Percentiles rank a stretch among this genome's conserved stretches.
phyloP scores from a whole-genome alignment of 768 basidiomycete species.

The Mycena haematopus region DNA sequence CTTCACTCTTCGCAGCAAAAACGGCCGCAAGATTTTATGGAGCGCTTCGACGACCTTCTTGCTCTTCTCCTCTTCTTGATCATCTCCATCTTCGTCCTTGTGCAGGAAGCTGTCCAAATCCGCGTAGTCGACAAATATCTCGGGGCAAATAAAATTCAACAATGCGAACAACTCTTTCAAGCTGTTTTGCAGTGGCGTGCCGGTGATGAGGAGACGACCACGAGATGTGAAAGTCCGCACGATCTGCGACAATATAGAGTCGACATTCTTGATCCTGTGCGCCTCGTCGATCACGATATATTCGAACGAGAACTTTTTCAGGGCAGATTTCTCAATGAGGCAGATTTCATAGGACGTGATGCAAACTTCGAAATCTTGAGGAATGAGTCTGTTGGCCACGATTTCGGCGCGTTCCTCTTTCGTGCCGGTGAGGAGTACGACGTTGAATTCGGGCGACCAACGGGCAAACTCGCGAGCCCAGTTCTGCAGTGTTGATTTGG shows the following conservation, averaged over 20 bases:
- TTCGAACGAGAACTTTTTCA: conserved; percentile 96
- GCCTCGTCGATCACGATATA: conserved; percentile 99
- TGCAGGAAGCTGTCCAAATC: conserved; percentile 95
- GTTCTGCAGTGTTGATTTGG: conserved; percentile 98
- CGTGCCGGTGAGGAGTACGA: conserved; percentile 81
- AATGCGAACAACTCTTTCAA: conserved; percentile 93
- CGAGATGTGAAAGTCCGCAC: conserved; percentile 89
- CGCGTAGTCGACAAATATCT: conserved; percentile 89
- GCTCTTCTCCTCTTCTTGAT: conserved; percentile 81
- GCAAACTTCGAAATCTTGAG: conserved; percentile 91
- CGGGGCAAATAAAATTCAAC: conserved; percentile 95
- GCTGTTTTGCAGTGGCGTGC: conserved; percentile 96
- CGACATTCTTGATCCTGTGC: conserved; percentile 98
- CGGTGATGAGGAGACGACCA: conserved; percentile 92
- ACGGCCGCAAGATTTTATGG: conserved; percentile 95
- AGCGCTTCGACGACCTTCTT: conserved; percentile 95
- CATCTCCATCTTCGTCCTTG: conserved; percentile 74
- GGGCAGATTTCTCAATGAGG: conserved; percentile 88
- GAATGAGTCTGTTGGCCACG: conserved; percentile 78
- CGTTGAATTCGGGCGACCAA: conserved; percentile 91
- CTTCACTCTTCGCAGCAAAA: conserved; percentile 93
- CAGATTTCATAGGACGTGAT: conserved; percentile 98
- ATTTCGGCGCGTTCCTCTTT: conserved; percentile 90
- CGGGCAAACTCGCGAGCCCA: conserved; percentile 92
- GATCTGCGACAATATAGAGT: conserved; percentile 94